Base-by-base conservation (phyloP, 495 filamentous ascomycete genomes). In the Penicillium paradoxum region DNA sequence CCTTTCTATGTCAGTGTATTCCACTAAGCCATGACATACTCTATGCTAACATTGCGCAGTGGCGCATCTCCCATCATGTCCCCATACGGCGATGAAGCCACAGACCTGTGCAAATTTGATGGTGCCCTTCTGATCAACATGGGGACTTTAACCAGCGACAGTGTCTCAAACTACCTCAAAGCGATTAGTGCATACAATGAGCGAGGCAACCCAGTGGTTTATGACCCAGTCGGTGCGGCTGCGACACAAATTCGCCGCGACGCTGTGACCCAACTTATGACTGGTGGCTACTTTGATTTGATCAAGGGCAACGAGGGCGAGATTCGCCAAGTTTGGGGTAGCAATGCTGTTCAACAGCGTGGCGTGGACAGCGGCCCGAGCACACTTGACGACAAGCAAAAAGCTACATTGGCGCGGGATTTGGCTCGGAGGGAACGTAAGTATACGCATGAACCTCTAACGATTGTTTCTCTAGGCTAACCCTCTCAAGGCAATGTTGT, bases 251-350 rank as follows among this genome's bases (percentile, higher is more conserved):
- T 89, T 11, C 82, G 93, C 22, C 83, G 86, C 24, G 74, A 77
- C 1, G 85, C 88, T 0, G 81, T 93, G 30, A 83, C 81, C 33
- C 77, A 77, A 10, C 79, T 98, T n/a, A 72, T 96, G 66, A 74
- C 79, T 1, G 79, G 71, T 6, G 90, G 89, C 27, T 87, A 88
- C 62, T 87, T 93, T 55, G 83, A 88, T 66, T 75, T 96, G 18
- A 90, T 98, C 68, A 98, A 97, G 69, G 93, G 93, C 22, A 98
- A 98, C 64, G 91, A 95, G 66, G 83, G 84, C 44, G 93, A 98
- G 68, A 92, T 98, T 51, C 71, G 76, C 25, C 83, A 86, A n/a
- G 80, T 91, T 1, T 79, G 78, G 47, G 78, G 77, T 29, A 75
- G 73, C 49, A 70, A 58, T 41, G 59, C 54, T 4, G 71, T 73